Evolutionary conservation across 441 rosid species (phyloP), one percentile per base, ranked within the genome.

Genomic region (Erysimum cheiri): DNA sequence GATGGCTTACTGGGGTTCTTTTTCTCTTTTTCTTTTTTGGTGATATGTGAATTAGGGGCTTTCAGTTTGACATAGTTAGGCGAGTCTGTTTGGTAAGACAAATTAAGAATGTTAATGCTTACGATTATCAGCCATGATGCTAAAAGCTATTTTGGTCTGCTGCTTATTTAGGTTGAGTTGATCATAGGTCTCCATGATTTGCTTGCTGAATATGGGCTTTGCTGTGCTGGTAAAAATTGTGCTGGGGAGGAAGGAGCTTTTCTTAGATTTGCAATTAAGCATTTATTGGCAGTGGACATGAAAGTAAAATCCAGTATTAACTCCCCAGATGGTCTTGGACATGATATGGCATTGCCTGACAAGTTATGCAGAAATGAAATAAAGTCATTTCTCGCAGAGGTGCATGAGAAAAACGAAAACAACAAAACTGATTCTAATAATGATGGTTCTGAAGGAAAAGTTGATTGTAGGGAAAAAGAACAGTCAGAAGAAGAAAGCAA

Each of bases 121-220:
- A 47, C 9, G 0, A 31, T 43, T 41, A 54, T 39, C 41, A 76
- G 68, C 53, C 62, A 59, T 64, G 59, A 52, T 44, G 52, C 35
- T 54, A 11, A 52, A 43, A 64, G 19, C 57, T 70, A 37, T 58
- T 41, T 43, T 69, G 33, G 78, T 57, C 49, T 63, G 67, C 46
- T 37, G 64, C 53, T 58, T 59, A 60, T 66, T 62, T 70, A 96
- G 99, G 97, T 89, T 80, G 97, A 91, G 74, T 81, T 93, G 77
- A 89, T 96, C 72, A 88, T 90, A 77, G 88, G 94, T 78, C 81
- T 82, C 59, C 99, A 96, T 78, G 88, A 93, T 73, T 85, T 91
- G 87, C 94, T 93, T 72, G 96, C 99, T 74, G 94, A 93, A 73
- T 86, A 85, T 81, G 99, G 97, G 73, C 85, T 96, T 57, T 96